Conservation (phyloP, 495 filamentous ascomycete species). For the Geopyxis carbonaria region DNA sequence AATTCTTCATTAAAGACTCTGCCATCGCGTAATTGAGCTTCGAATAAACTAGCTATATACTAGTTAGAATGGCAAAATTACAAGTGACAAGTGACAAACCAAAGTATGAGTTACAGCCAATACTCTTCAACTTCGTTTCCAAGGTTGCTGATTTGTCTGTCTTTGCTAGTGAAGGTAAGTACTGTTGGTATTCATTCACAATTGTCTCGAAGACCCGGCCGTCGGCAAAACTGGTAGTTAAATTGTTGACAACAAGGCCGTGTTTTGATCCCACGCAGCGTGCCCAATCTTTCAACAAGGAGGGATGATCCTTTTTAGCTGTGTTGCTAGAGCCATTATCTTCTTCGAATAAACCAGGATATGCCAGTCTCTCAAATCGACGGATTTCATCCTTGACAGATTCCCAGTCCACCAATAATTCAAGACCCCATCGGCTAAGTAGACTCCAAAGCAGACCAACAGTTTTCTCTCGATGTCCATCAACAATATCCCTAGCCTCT, state of each 20-base stretch:
- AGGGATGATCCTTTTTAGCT: constrained; percentile 24
- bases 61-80: too few relatives aligned
- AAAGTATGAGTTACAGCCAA: constrained; percentile 31
- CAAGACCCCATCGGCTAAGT: constrained; percentile 40
- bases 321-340: not conserved
- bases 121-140: constrained; percentile 20
- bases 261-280: constrained; percentile 32
- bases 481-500: constrained; percentile 44
- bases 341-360: too few relatives aligned
- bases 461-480: constrained; percentile 52
- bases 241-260: constrained; percentile 34
- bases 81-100: too few relatives aligned
- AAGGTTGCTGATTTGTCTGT: constrained; percentile 12
- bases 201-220: constrained; percentile 40
- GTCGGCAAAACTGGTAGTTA: constrained; percentile 45
- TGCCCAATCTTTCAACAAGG: constrained; percentile 41
- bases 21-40: constrained; percentile 12
- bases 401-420: constrained; percentile 37
- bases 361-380: constrained; percentile 27
- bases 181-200: constrained; percentile 40
- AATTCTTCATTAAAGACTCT: constrained; percentile 33
- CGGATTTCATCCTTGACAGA: constrained; percentile 37
- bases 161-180: constrained; percentile 14
- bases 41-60: constrained; percentile 20
- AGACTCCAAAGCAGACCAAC: constrained; percentile 45